These are phyloP conservation scores for Drechmeria coniospora DNA, from an alignment of 2,329 filamentous ascomycete species.

Conservation along the genomic window DNA sequence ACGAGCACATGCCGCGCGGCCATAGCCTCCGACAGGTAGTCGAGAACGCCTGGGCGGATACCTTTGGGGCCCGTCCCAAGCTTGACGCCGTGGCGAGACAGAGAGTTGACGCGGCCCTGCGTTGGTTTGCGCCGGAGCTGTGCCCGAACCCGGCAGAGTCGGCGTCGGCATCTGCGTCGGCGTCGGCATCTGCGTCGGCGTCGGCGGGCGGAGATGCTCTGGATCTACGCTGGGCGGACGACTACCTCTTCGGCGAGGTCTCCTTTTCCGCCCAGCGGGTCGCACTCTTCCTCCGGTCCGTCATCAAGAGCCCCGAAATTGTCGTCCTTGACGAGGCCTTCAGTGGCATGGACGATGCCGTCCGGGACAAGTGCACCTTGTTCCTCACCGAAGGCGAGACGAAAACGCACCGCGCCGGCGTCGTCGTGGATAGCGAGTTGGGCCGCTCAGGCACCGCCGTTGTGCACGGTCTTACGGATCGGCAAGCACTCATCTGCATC, in stretches of 20 bases:
- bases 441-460: no score
- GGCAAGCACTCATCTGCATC: slow-evolving; percentile 81
- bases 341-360: slow-evolving; percentile 64
- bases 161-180: slow-evolving; percentile 4
- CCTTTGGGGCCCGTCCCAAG: slow-evolving; percentile 56
- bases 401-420: slow-evolving; percentile 21
- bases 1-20: slow-evolving; percentile 74
- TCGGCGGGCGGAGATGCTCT: slow-evolving; percentile 6
- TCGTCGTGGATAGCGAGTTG: slow-evolving; percentile 32
- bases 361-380: slow-evolving; percentile 73
- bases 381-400: slow-evolving; percentile 57
- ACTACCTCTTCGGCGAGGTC: slow-evolving; percentile 54
- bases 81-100: slow-evolving; percentile 40
- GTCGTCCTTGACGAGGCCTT: slow-evolving; percentile 81
- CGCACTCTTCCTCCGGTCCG: slow-evolving; percentile 65
- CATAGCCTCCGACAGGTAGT: slow-evolving; percentile 60
- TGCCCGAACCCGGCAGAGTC: slow-evolving; percentile 31
- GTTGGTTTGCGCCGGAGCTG: slow-evolving; percentile 69
- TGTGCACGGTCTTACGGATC: slow-evolving; percentile 46
- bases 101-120: slow-evolving; percentile 53
- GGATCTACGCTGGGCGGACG: slow-evolving; percentile 47
- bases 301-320: slow-evolving; percentile 68
- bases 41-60: slow-evolving; percentile 82
- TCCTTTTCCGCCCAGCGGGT: slow-evolving; percentile 75
- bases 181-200: slow-evolving; percentile 6